phyloP scores from a whole-genome alignment of 2,329 filamentous ascomycete genomes.

The Stemphylium lycopersici region DNA sequence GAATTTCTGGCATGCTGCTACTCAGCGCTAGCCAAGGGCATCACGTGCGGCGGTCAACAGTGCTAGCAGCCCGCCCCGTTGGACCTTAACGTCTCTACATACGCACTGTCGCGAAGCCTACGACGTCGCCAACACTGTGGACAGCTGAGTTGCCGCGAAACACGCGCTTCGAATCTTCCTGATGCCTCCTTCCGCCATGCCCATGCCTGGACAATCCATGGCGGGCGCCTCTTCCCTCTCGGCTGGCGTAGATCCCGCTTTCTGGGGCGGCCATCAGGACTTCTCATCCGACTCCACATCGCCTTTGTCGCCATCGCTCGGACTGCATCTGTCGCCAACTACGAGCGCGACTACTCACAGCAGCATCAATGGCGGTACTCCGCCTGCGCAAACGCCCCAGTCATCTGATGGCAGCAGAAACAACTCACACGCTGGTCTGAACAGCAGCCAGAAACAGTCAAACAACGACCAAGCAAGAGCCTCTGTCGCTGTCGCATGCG shows the following conservation, averaged over 20 bases:
- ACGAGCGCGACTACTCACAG: slow-evolving; percentile 38
- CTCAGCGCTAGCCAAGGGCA: slow-evolving; percentile 5
- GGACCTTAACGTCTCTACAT: slow-evolving; percentile 30
- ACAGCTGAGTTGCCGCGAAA: slow-evolving; percentile 5
- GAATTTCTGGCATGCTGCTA: background rate
- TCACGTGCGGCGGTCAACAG: slow-evolving; percentile 10
- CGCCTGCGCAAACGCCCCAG: slow-evolving; percentile 40
- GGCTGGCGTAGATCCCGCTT: slow-evolving; percentile 42
- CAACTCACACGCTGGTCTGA: slow-evolving; percentile 22
- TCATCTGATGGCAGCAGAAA: slow-evolving; percentile 30
- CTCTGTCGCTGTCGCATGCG: slow-evolving; percentile 55
- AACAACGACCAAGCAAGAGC: slow-evolving; percentile 33
- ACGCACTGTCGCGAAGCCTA: slow-evolving; percentile 26
- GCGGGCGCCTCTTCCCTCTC: slow-evolving; percentile 31
- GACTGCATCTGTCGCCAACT: slow-evolving; percentile 40
- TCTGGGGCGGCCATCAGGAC: slow-evolving; percentile 40
- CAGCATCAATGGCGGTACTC: slow-evolving; percentile 37
- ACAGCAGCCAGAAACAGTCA: slow-evolving; percentile 29
- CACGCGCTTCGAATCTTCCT: slow-evolving; percentile 4
- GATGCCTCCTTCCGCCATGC: slow-evolving; percentile 34
- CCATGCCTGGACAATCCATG: slow-evolving; percentile 34
- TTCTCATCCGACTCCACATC: slow-evolving; percentile 33
- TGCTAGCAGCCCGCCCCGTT: slow-evolving; percentile 23
- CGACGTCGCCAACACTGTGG: slow-evolving; percentile 16
- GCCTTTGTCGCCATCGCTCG: slow-evolving; percentile 26